phyloP scores from a whole-genome alignment of 805 yeast species.

The Teunomyces funiuensis region DNA sequence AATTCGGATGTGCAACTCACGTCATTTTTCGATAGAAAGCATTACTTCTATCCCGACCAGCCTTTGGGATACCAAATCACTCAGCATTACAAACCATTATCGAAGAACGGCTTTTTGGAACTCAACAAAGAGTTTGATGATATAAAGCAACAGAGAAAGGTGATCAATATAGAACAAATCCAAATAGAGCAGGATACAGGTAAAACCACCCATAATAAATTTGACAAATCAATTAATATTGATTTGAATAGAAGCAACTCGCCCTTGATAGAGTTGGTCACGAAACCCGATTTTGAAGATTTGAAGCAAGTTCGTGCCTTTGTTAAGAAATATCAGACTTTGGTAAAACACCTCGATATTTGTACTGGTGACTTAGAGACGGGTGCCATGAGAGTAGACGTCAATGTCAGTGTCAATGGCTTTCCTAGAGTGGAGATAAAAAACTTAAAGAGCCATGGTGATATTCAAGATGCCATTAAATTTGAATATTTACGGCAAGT shows the following conservation, averaged over 20 bases:
- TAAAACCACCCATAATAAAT: slow-evolving; percentile 56
- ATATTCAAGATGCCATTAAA: slow-evolving; percentile 72
- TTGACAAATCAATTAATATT: slow-evolving; percentile 45
- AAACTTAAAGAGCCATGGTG: slow-evolving; percentile 81
- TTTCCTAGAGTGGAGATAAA: slow-evolving; percentile 83
- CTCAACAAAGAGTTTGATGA: slow-evolving; percentile 56
- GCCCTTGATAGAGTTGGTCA: slow-evolving; percentile 88
- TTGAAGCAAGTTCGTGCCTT: slow-evolving; percentile 73
- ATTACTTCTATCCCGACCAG: slow-evolving; percentile 94
- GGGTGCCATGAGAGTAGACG: slow-evolving; percentile 95
- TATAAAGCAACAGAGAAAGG: slow-evolving; percentile 40
- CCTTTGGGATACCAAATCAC: slow-evolving; percentile 96
- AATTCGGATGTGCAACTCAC: slow-evolving; percentile 52
- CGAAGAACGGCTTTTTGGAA: slow-evolving; percentile 59
- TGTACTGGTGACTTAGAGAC: slow-evolving; percentile 91
- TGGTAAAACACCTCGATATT: slow-evolving; percentile 66
- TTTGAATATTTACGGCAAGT: slow-evolving; percentile 76
- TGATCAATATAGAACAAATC: slow-evolving; percentile 69
- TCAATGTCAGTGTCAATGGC: slow-evolving; percentile 76
- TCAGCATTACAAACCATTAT: slow-evolving; percentile 80
- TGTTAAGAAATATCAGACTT: slow-evolving; percentile 73
- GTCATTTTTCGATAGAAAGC: slow-evolving; percentile 88
- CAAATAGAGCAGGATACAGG: slow-evolving; percentile 97
- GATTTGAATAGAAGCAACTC: slow-evolving; percentile 85
- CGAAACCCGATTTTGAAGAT: slow-evolving; percentile 78